These are phyloP conservation scores for Saccharum spontaneum DNA, from an alignment of 176 grass and related monocot genomes.

Conservation along the genomic window DNA sequence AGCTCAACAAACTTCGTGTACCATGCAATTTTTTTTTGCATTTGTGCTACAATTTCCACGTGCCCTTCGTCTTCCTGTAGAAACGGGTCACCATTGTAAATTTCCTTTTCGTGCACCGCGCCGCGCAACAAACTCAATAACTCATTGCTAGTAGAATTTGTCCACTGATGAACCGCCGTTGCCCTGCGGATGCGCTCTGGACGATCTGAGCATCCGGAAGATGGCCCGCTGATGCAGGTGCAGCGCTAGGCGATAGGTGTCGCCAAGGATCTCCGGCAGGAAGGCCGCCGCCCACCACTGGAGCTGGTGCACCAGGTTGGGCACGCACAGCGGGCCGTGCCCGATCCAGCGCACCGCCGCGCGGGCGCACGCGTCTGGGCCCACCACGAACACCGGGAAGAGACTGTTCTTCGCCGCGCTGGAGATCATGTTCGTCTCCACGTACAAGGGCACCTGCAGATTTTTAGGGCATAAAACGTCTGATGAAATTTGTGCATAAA, in stretches of 20 bases:
- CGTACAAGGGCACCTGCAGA: background rate
- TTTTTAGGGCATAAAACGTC: no score
- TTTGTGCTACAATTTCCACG: background rate
- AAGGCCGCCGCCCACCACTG: background rate
- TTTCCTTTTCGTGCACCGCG: background rate
- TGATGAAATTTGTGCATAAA: background rate
- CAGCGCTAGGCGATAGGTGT: background rate
- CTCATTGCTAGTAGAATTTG: background rate
- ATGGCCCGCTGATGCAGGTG: background rate
- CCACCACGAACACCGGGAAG: background rate
- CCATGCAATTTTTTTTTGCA: no score
- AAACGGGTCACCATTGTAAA: background rate
- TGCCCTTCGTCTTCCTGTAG: background rate
- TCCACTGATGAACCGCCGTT: background rate
- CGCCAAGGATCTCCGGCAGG: background rate
- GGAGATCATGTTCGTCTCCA: background rate
- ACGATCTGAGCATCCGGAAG: background rate
- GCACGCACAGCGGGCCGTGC: slow-evolving; percentile 5
- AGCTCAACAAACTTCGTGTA: no score
- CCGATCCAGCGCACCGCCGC: slow-evolving; percentile 11
- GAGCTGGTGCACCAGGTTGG: background rate
- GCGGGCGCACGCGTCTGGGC: background rate
- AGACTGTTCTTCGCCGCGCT: background rate
- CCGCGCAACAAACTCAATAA: background rate
- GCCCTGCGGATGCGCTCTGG: no score